Evolutionary conservation across 2,329 filamentous ascomycete genomes (phyloP).

Genomic region (Nannizziopsis barbatae): DNA sequence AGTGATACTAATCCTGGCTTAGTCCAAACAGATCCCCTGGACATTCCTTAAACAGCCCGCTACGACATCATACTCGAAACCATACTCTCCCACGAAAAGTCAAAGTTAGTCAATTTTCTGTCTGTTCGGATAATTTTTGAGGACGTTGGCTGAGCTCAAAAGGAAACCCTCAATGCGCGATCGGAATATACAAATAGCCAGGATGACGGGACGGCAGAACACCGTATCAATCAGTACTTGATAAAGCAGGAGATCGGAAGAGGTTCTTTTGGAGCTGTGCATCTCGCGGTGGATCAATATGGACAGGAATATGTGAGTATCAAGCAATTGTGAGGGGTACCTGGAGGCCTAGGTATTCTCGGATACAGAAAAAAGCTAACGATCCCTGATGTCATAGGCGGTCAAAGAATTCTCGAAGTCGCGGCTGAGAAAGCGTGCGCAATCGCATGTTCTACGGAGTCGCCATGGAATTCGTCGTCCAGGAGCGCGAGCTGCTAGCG

Average conservation of each 20-base stretch:
- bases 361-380: background rate
- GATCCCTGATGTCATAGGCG: constrained; percentile 46
- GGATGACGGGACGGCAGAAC: constrained; percentile 66
- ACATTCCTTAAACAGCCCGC: constrained; percentile 13
- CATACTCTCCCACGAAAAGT: constrained; percentile 51
- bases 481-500: constrained; percentile 41
- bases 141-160: constrained; percentile 8
- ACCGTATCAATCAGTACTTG: constrained; percentile 87
- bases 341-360: too few species aligned
- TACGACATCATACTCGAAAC: constrained; percentile 43
- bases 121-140: background rate
- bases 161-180: constrained; percentile 86
- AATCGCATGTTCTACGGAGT: constrained; percentile 71
- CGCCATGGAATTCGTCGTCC: constrained; percentile 45
- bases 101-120: constrained; percentile 39
- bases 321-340: background rate
- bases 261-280: constrained; percentile 88
- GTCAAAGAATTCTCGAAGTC: constrained; percentile 97
- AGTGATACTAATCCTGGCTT: constrained; percentile 1
- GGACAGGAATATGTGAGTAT: constrained; percentile 77
- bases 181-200: constrained; percentile 80
- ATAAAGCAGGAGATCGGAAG: constrained; percentile 94
- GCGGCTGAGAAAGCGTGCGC: constrained; percentile 74
- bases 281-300: constrained; percentile 79
- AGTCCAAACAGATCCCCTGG: constrained; percentile 10